Conservation (phyloP, 2,329 filamentous ascomycete species). For the Scolecobasidium constrictum region DNA sequence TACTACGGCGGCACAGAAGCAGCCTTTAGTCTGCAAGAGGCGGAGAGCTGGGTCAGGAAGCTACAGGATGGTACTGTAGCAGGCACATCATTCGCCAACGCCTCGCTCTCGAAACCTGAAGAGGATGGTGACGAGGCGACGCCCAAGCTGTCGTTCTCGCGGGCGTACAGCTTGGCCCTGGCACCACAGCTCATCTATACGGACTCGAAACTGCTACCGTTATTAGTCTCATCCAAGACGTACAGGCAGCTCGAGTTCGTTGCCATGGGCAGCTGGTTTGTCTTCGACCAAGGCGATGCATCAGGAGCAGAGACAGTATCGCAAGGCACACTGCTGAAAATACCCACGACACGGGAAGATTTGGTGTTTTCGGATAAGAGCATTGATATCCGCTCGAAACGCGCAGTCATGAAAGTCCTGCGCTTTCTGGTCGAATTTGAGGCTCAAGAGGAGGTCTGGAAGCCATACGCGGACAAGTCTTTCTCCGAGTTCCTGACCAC, state of each 20-base stretch:
- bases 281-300: constrained; percentile 36
- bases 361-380: constrained; percentile 64
- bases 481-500: constrained; percentile 49
- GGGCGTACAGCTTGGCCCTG: constrained; percentile 73
- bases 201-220: constrained; percentile 63
- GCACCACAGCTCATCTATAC: constrained; percentile 82
- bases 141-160: constrained; percentile 46
- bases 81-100: constrained; percentile 11
- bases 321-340: constrained; percentile 44
- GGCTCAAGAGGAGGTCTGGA: constrained; percentile 49
- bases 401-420: constrained; percentile 84
- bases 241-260: constrained; percentile 88
- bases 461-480: constrained; percentile 40
- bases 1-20: constrained; percentile 85
- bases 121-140: constrained; percentile 10
- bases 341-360: constrained; percentile 85
- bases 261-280: constrained; percentile 86
- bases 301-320: neutral
- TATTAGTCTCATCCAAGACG: constrained; percentile 79
- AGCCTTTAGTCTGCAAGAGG: constrained; percentile 73
- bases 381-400: constrained; percentile 72
- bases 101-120: constrained; percentile 22
- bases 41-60: constrained; percentile 58
- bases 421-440: constrained; percentile 73
- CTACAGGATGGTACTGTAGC: neutral